These are phyloP conservation scores for Saccharomycopsis phalli DNA, from an alignment of 1,139 yeast genomes.

Conservation along the genomic window DNA sequence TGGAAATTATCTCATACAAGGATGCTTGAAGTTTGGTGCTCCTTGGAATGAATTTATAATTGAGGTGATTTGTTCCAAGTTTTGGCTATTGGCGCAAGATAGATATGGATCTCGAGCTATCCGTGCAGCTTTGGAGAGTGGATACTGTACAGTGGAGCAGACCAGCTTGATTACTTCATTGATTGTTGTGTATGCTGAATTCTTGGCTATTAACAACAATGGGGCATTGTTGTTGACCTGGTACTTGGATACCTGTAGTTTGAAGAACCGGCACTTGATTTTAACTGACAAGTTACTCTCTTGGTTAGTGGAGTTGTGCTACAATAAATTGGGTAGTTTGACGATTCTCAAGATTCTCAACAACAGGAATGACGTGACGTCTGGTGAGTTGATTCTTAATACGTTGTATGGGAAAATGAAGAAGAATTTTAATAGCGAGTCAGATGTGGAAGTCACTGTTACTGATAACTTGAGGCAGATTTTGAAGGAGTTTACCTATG, in stretches of 20 bases:
- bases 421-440: conserved; percentile 23
- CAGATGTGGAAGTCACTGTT: conserved; percentile 21
- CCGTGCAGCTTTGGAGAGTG: conserved; percentile 83
- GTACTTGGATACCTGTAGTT: conserved; percentile 82
- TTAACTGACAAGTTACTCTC: conserved; percentile 54
- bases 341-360: conserved; percentile 75
- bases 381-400: conserved; percentile 54
- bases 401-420: conserved; percentile 50
- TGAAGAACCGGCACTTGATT: conserved; percentile 47
- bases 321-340: conserved; percentile 80
- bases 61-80: conserved; percentile 72
- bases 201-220: conserved; percentile 72
- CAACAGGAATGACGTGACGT: conserved; percentile 52
- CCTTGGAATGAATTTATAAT: conserved; percentile 88
- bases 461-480: conserved; percentile 40
- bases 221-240: conserved; percentile 88
- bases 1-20: conserved; percentile 93
- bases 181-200: conserved; percentile 71
- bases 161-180: conserved; percentile 69
- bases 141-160: conserved; percentile 56
- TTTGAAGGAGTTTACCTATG: conserved; percentile 55
- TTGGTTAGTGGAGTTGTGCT: conserved; percentile 55
- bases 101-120: conserved; percentile 95
- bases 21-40: conserved; percentile 80
- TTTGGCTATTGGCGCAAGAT: conserved; percentile 76